phyloP scores from a whole-genome alignment of 768 basidiomycete genomes.

The Porpolomopsis calyptriformis region DNA sequence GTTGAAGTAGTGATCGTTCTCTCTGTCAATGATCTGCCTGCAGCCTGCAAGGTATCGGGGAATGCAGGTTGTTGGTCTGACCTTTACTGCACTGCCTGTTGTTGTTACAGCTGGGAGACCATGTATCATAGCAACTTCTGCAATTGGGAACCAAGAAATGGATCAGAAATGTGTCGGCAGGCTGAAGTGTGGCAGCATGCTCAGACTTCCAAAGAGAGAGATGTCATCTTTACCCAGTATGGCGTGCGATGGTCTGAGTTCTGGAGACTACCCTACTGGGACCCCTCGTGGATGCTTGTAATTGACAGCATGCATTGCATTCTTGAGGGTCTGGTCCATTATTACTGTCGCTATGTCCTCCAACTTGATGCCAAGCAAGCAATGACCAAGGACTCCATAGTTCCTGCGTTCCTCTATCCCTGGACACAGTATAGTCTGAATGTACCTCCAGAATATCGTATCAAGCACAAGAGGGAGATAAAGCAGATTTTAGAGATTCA shows the following conservation, averaged over 20 bases:
- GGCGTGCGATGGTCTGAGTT: slow-evolving; percentile 23
- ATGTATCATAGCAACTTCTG: slow-evolving; percentile 13
- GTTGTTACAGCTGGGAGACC: slow-evolving; percentile 9
- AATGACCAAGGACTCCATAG: no score
- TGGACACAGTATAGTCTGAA: no score
- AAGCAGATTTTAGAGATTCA: no score
- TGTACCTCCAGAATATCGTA: no score
- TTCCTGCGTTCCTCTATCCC: no score
- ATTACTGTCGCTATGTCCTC: slow-evolving; percentile 18
- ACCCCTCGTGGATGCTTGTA: slow-evolving; percentile 18
- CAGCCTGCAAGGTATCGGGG: slow-evolving; percentile 22
- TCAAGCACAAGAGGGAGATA: no score
- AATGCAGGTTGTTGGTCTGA: slow-evolving; percentile 13
- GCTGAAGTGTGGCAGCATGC: slow-evolving; percentile 16
- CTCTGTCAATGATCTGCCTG: slow-evolving; percentile 28
- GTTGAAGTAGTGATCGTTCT: slow-evolving; percentile 1
- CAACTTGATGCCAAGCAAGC: no score
- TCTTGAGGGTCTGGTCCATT: slow-evolving; percentile 18
- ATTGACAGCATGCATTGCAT: slow-evolving; percentile 33
- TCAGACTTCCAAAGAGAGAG: slow-evolving; percentile 1
- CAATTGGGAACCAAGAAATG: slow-evolving; percentile 10
- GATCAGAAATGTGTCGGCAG: slow-evolving; percentile 7
- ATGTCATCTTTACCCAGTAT: slow-evolving; percentile 10
- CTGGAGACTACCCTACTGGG: slow-evolving; percentile 25
- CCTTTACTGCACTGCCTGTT: slow-evolving; percentile 16